These are phyloP conservation scores for Emmonsiellopsis sp. DNA, from an alignment of 2,329 filamentous ascomycete genomes.

Conservation along the genomic window DNA sequence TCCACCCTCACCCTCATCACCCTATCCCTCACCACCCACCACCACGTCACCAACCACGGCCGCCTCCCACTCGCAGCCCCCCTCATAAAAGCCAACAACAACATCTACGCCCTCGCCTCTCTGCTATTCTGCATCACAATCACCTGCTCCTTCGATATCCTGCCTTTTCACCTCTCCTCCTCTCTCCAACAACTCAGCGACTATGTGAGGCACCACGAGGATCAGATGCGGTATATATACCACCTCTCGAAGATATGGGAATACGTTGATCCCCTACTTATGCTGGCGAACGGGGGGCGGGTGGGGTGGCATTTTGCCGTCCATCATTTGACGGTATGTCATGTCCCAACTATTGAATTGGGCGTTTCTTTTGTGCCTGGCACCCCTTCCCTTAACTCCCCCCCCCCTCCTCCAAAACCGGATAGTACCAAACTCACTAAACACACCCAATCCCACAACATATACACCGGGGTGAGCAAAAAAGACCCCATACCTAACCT, in stretches of 20 bases:
- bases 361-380: neutral
- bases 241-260: conserved; percentile 25
- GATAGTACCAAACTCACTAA: too few species aligned
- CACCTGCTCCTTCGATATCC: neutral
- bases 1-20: neutral
- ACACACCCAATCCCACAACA: too few species aligned
- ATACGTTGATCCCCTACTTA: conserved; percentile 22
- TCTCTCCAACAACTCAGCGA: neutral
- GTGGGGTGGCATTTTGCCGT: conserved; percentile 23
- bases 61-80: conserved; percentile 4
- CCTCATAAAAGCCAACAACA: conserved; percentile 10
- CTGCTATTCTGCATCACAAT: conserved; percentile 6
- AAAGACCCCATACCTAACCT: conserved; percentile 21
- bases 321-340: conserved; percentile 19
- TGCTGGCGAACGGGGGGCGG: conserved; percentile 18
- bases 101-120: conserved; percentile 12
- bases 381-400: too few species aligned
- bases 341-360: neutral
- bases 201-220: neutral
- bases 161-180: too few species aligned
- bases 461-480: neutral
- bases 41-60: conserved; percentile 11
- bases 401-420: too few species aligned
- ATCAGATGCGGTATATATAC: conserved; percentile 15
- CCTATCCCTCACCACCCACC: conserved; percentile 1